Evolutionary conservation across 192 early-diverging fungal species (phyloP), one percentile per base, ranked within the genome.

Genomic region (Mortierella claussenii): DNA sequence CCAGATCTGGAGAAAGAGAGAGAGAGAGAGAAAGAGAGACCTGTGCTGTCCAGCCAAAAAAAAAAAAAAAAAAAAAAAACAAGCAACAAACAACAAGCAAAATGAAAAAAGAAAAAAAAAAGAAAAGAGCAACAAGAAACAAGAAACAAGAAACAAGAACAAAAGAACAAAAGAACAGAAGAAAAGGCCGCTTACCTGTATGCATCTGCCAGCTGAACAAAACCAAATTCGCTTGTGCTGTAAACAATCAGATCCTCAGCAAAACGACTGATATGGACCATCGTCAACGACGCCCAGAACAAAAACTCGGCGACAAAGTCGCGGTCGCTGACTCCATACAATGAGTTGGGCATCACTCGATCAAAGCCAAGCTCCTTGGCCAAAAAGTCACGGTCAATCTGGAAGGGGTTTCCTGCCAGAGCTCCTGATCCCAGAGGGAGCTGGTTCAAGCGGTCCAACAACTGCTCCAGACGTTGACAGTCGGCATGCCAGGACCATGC

Each of bases 281-380:
- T 97, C 9, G 90, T 93, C 73, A 98, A 65, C 12, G 91, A 90
- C n/a, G 89, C 81, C 91, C 95, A 97, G 85, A 94, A 96, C 40
- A 99, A 82, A 80, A 99, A 94, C 84, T 99, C 97, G 27, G 96
- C 96, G 33, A 97, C 91, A 82, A 97, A 99, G 80, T 99, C 97
- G 55, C 97, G 91, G 78, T 99, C 97, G 56, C 89, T 88, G 17
- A 98, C 96, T 32, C 89, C 96, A 62, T 93, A 91, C 4, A 99
- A 85, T 30, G 91, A 93, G 90, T 99, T 99, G 54, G 89, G 92
- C 24, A 96, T 89, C 32, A 95, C 78, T 0, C 85, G 90, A 61
- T 80, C 80, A 80, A 99, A 99, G 18, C 94, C 95, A 26, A 99
- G 86, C 65, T 95, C 94, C 50, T 89, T 74, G 17, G 95, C 93